Conservation (phyloP, 768 basidiomycete species). For the Sarcomyxa edulis region DNA sequence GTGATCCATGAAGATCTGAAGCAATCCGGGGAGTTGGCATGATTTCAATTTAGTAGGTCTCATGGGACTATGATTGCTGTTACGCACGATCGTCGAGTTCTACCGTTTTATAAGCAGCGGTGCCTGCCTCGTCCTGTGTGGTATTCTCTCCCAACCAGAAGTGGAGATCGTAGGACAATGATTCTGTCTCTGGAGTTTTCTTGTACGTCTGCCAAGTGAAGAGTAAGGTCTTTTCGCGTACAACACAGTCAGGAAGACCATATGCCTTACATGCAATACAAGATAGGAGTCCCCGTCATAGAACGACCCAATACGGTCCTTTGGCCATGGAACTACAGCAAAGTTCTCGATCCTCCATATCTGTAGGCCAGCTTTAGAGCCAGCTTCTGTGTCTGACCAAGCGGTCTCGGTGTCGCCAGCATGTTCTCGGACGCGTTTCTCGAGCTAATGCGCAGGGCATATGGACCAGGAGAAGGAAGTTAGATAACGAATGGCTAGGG, state of each 20-base stretch:
- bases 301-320: constrained; percentile 45
- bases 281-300: constrained; percentile 67
- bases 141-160: constrained; percentile 62
- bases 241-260: not conserved
- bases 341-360: constrained; percentile 61
- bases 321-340: constrained; percentile 47
- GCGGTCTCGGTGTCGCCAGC: constrained; percentile 45
- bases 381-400: constrained; percentile 38
- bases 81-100: constrained; percentile 59
- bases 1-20: constrained; percentile 53
- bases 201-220: constrained; percentile 47
- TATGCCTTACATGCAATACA: constrained; percentile 45
- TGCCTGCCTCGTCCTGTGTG: constrained; percentile 56
- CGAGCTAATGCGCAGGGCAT: constrained; percentile 31
- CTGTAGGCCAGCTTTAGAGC: constrained; percentile 35
- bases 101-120: constrained; percentile 62
- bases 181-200: constrained; percentile 37
- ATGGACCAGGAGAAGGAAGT: not conserved
- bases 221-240: not conserved
- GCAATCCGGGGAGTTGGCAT: no score
- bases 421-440: constrained; percentile 49
- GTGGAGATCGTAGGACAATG: constrained; percentile 53
- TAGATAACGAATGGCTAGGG: not conserved
- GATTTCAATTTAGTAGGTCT: not conserved
- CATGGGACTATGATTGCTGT: not conserved